Evolutionary conservation across 148 eudicot genomes (phyloP).

Genomic region (Silene uniflora): DNA sequence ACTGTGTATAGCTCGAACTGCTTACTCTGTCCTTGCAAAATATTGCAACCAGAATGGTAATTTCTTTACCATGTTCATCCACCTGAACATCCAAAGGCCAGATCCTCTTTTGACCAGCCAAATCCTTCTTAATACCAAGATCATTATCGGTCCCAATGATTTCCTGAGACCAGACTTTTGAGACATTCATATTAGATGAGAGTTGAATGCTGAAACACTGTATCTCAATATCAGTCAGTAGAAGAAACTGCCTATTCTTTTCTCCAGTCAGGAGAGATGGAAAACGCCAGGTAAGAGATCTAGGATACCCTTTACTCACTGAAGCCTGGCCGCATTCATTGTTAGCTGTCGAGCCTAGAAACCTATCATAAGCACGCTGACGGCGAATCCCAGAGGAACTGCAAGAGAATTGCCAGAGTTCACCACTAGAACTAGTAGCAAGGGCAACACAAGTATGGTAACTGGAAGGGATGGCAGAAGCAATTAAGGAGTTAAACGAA

Average conservation of each 20-base stretch:
- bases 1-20: constrained; percentile 88
- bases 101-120: constrained; percentile 88
- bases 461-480: constrained; percentile 49
- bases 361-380: constrained; percentile 31
- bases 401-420: constrained; percentile 74
- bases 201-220: constrained; percentile 63
- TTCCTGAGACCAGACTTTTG: constrained; percentile 85
- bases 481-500: constrained; percentile 71
- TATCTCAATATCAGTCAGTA: constrained; percentile 77
- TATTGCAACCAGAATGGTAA: constrained; percentile 77
- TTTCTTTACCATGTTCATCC: constrained; percentile 67
- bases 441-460: constrained; percentile 62
- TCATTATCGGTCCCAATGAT: constrained; percentile 82
- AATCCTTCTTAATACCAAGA: constrained; percentile 76
- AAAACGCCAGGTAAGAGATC: constrained; percentile 81
- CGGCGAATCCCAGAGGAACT: constrained; percentile 55
- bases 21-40: constrained; percentile 79
- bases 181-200: constrained; percentile 39
- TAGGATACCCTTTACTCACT: constrained; percentile 61
- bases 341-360: constrained; percentile 27
- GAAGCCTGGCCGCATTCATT: constrained; percentile 34
- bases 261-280: constrained; percentile 33
- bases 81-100: constrained; percentile 95
- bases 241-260: constrained; percentile 53
- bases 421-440: constrained; percentile 68